Conservation (phyloP, 306 rosid genomes). For the Rubus idaeus region DNA sequence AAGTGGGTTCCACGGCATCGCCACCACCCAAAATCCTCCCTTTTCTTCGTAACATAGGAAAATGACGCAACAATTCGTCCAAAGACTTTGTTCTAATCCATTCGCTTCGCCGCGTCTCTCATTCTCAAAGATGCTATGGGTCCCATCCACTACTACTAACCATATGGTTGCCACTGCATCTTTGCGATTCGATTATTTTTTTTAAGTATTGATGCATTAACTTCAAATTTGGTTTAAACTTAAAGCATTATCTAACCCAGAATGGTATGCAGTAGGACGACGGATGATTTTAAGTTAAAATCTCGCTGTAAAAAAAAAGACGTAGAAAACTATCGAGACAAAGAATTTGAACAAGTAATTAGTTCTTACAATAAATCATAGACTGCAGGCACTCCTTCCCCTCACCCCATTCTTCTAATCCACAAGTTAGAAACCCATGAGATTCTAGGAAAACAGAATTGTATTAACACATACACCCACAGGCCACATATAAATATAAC, state of each 20-base stretch:
- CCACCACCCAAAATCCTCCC: conserved; percentile 11
- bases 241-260: not conserved
- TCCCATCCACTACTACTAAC: not conserved
- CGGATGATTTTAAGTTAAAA: not conserved
- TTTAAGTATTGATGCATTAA: too few species aligned
- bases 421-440: not conserved
- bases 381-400: not conserved
- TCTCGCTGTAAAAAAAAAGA: not conserved
- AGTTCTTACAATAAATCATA: not conserved
- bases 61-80: conserved; percentile 6
- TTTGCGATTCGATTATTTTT: too few species aligned
- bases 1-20: conserved; percentile 65
- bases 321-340: not conserved
- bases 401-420: not conserved
- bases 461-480: not conserved
- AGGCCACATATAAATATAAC: not conserved
- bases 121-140: conserved; percentile 7
- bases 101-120: conserved; percentile 43
- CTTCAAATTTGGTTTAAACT: too few species aligned
- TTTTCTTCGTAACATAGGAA: not conserved
- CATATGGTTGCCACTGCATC: not conserved
- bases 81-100: conserved; percentile 11
- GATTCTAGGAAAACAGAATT: not conserved
- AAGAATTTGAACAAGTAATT: not conserved
- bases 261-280: not conserved